A percentile compares a stretch with the other conserved stretches of the same genome.
These are phyloP conservation scores for Durio zibethinus DNA, from an alignment of 345 rosid genomes.

Conservation along the genomic window DNA sequence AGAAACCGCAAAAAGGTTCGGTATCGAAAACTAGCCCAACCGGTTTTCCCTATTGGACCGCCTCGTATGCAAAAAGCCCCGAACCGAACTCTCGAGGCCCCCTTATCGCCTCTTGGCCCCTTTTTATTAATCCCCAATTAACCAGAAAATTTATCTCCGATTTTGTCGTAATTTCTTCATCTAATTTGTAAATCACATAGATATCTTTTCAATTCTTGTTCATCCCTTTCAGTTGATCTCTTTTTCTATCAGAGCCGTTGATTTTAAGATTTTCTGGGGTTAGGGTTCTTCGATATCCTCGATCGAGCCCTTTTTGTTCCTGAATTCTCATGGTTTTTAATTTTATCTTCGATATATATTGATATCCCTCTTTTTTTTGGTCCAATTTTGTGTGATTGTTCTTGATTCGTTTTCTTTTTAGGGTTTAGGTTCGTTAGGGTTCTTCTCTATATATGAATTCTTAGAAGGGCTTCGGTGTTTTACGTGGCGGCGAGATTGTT, in stretches of 20 bases:
- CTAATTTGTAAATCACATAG: not conserved
- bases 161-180: not conserved
- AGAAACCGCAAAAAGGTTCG: not conserved
- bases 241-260: not conserved
- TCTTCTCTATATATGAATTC: not conserved
- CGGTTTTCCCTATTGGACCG: not conserved
- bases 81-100: not conserved
- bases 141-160: not conserved
- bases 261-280: slow-evolving; percentile 31
- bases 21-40: not conserved
- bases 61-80: not conserved
- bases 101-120: not conserved
- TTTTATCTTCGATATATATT: not conserved
- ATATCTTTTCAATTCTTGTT: slow-evolving; percentile 5
- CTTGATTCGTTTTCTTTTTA: not conserved
- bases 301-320: slow-evolving; percentile 16
- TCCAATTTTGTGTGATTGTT: not conserved
- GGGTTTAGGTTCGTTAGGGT: not conserved
- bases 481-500: not conserved
- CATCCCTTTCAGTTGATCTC: slow-evolving; percentile 18
- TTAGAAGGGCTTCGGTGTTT: slow-evolving; percentile 2
- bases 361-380: not conserved
- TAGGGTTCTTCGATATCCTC: slow-evolving; percentile 30
- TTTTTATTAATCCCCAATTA: slow-evolving; percentile 1
- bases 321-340: not conserved